Percentiles rank a stretch among this genome's conserved stretches.
Conservation (phyloP, 2,329 filamentous ascomycete genomes). For the Pestalotiopsis sp. region DNA sequence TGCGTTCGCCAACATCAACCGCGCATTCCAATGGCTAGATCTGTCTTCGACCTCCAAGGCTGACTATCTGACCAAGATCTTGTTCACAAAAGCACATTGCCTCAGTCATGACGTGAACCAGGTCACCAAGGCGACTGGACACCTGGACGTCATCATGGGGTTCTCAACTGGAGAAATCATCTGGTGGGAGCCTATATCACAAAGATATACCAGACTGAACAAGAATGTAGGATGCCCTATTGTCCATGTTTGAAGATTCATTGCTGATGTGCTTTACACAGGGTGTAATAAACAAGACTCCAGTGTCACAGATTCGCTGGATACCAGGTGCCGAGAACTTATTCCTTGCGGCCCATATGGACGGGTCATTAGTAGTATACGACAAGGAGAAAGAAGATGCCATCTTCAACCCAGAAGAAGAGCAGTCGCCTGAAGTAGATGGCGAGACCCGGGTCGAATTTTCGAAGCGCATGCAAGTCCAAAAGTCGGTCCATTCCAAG, state of each 20-base stretch:
- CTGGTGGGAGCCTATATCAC: conserved; percentile 97
- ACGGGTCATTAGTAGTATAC: conserved; percentile 89
- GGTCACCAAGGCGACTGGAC: conserved; percentile 74
- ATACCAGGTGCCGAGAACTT: conserved; percentile 91
- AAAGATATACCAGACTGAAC: conserved; percentile 93
- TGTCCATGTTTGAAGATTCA: not conserved
- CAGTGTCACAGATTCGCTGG: conserved; percentile 88
- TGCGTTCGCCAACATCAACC: conserved; percentile 93
- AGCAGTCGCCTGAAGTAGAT: conserved; percentile 34
- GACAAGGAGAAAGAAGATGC: conserved; percentile 90
- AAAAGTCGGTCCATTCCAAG: conserved; percentile 90
- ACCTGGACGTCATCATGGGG: conserved; percentile 91
- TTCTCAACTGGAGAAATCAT: conserved; percentile 97
- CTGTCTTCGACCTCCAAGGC: conserved; percentile 76
- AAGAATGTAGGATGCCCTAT: conserved; percentile 71
- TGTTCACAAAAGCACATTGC: conserved; percentile 96
- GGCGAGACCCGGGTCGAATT: conserved; percentile 36
- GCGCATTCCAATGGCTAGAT: conserved; percentile 95
- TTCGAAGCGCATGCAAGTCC: conserved; percentile 64
- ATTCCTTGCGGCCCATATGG: conserved; percentile 89
- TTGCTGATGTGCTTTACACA: conserved; percentile 31
- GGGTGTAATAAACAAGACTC: conserved; percentile 84
- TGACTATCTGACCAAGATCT: conserved; percentile 91
- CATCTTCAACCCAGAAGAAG: conserved; percentile 32
- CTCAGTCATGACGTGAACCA: conserved; percentile 92